These are phyloP conservation scores for Peronosclerospora sorghi DNA, from an alignment of 352 stramenopile genomes.

Conservation along the genomic window DNA sequence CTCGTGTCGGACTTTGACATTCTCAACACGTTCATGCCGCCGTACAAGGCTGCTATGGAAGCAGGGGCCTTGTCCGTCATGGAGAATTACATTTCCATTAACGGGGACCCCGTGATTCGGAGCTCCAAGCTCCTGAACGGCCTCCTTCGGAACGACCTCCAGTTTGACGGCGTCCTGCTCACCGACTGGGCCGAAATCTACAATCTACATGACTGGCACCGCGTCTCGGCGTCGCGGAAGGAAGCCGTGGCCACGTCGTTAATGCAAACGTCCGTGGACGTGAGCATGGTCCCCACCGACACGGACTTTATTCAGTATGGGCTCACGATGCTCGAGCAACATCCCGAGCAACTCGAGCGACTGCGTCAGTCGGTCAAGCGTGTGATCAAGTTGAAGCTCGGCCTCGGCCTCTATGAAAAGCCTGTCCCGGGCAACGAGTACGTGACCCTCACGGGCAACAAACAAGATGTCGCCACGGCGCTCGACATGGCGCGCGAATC, in stretches of 20 bases:
- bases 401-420: conserved; percentile 46
- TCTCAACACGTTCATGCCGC: conserved; percentile 65
- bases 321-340: conserved; percentile 10
- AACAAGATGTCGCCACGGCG: conserved; percentile 26
- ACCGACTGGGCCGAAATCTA: conserved; percentile 50
- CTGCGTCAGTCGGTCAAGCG: conserved; percentile 35
- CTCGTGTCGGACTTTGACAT: conserved; percentile 34
- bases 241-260: conserved; percentile 48
- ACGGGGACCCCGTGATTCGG: conserved; percentile 72
- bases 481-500: conserved; percentile 55
- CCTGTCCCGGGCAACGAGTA: conserved; percentile 33
- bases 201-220: conserved; percentile 20
- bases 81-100: conserved; percentile 86
- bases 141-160: conserved; percentile 56
- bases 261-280: conserved; percentile 65
- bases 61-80: conserved; percentile 72
- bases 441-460: conserved; percentile 26
- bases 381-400: conserved; percentile 56
- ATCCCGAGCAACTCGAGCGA: conserved; percentile 23
- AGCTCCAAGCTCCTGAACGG: conserved; percentile 57
- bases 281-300: conserved; percentile 73
- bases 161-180: conserved; percentile 73
- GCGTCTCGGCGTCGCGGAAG: conserved; percentile 13
- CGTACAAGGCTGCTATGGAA: conserved; percentile 56
- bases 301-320: conserved; percentile 26